Conservation (phyloP, 2,329 filamentous ascomycete genomes). For the Trichoderma sp. region DNA sequence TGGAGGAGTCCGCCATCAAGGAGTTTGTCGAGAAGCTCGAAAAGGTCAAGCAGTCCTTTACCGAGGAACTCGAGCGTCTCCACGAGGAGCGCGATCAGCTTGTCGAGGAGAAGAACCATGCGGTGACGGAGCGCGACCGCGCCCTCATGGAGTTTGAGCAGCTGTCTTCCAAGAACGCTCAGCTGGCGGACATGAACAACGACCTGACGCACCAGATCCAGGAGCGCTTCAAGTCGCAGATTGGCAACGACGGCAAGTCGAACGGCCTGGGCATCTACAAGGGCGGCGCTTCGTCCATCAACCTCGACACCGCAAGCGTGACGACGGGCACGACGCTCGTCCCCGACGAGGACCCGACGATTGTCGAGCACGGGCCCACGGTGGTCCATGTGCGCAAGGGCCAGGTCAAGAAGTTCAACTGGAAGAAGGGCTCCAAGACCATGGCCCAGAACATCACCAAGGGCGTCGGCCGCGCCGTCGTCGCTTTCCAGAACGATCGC, state of each 20-base stretch:
- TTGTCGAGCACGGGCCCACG: conserved; percentile 76
- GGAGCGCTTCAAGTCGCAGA: conserved; percentile 83
- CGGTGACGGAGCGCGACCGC: conserved; percentile 85
- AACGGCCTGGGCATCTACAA: conserved; percentile 62
- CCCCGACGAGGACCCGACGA: conserved; percentile 66
- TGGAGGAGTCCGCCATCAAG: conserved; percentile 89
- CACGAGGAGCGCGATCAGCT: conserved; percentile 76
- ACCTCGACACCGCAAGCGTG: conserved; percentile 56
- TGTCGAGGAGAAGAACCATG: conserved; percentile 79
- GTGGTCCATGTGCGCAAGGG: conserved; percentile 94
- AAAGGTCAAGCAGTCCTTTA: conserved; percentile 61
- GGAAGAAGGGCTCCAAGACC: conserved; percentile 95
- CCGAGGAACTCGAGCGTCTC: conserved; percentile 60
- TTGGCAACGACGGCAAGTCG: conserved; percentile 52
- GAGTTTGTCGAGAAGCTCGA: conserved; percentile 80
- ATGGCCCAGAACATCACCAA: conserved; percentile 94
- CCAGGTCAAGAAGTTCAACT: conserved; percentile 95
- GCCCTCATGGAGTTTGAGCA: conserved; percentile 95
- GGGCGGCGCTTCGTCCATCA: conserved; percentile 55
- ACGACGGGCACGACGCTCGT: conserved; percentile 62
- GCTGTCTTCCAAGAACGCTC: conserved; percentile 88
- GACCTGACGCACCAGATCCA: conserved; percentile 94
- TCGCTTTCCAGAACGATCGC: conserved; percentile 65
- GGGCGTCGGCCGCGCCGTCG: conserved; percentile 89
- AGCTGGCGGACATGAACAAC: conserved; percentile 93